Evolutionary conservation across 73 alveolate species (phyloP).

Genomic region (Paramecium octaurelia): DNA sequence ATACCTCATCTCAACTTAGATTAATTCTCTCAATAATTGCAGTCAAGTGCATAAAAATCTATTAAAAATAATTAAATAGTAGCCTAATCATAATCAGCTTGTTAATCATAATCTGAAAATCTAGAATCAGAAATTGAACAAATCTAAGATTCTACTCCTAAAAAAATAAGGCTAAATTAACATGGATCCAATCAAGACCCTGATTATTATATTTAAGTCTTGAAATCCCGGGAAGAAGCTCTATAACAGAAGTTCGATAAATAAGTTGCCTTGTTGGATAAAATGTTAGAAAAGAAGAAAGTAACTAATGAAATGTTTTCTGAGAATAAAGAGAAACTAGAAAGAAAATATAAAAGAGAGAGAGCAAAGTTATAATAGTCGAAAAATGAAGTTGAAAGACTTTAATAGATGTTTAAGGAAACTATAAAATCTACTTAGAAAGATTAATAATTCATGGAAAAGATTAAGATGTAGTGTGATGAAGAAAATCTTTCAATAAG

Average conservation of each 20-base stretch:
- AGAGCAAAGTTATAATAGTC: background rate
- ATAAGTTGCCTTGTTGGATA: background rate
- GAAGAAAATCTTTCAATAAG: slow-evolving; percentile 1
- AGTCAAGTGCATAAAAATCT: background rate
- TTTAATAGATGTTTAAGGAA: background rate
- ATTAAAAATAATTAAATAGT: background rate
- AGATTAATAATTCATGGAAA: slow-evolving; percentile 25
- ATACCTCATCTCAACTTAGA: background rate
- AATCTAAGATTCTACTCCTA: background rate
- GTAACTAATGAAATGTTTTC: background rate
- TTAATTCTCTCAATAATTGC: background rate
- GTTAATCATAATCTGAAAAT: background rate
- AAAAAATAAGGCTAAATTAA: background rate
- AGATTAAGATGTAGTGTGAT: background rate
- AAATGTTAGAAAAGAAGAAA: slow-evolving; percentile 25
- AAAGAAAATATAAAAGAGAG: background rate
- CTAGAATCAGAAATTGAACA: background rate
- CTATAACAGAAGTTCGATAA: background rate
- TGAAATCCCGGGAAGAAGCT: background rate
- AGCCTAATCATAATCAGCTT: background rate
- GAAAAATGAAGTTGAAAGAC: slow-evolving; percentile 22
- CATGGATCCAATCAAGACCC: background rate
- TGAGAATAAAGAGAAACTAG: slow-evolving; percentile 10
- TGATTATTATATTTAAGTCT: background rate
- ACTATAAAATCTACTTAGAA: slow-evolving; percentile 26